Base-by-base conservation (phyloP, 2,329 filamentous ascomycete species). In the Ophiosphaerella herpotricha region DNA sequence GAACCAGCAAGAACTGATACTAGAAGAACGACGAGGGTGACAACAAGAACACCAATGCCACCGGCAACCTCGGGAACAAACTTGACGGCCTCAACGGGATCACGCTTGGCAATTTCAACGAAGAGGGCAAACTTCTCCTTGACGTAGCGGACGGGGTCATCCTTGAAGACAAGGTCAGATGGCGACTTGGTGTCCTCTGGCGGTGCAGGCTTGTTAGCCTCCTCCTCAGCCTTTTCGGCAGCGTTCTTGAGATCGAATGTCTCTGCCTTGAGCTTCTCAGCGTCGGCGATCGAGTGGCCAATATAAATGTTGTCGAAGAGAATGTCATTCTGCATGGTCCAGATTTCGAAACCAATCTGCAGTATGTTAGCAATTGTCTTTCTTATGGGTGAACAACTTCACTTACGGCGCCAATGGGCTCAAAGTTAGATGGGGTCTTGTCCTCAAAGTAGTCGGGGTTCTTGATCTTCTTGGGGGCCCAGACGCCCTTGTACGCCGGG, bases 281-380 rank as follows among this genome's bases (percentile, higher is more conserved):
- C 94, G 64, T 99, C 94, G 72, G 91, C 91, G 64, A 94, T 75
- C 16, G 93, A 97, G 86, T 99, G 94, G 58, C 94, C 94, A 74
- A 99, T 91, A 85, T 97, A 99, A 82, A 99, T 95, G 87, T 99
- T 99, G 85, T 97, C 91, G 70, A 99, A 97, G 69, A 97, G 88
- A 67, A 99, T 97, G 73, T 97, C 89, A 75, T 87, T 96, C 80
- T 97, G 93, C 94, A 99, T 99, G 69, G 94, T 97, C 94, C 94
- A 99, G 80, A 99, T 93, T 79, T 99, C 94, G 71, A 97, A 97
- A 67, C 94, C 94, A 79, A 97, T 92, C 89, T 91, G 70, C 11
- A 11, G 0, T 9, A 11, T 32, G 37, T 68, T 48, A 68, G 62
- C 42, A 40, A 14, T 21, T 26, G 13, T 21, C 18, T 37, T 38